Evolutionary conservation across 1,284 basidiomycete species (phyloP), one percentile per base, ranked within the genome.

Genomic region (Puccinia novopanici): DNA sequence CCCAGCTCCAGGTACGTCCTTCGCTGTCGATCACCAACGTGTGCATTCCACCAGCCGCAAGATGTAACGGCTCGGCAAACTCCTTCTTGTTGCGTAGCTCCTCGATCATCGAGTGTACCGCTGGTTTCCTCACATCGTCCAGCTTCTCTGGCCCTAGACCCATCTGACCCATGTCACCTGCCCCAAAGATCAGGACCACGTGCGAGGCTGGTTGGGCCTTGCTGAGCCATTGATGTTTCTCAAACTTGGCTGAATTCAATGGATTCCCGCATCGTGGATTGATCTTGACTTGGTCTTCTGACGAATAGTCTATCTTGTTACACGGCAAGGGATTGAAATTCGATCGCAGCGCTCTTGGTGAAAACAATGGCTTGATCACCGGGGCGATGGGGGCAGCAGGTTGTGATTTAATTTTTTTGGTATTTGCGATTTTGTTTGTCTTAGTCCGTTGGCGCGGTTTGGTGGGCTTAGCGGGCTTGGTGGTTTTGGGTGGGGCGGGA

Each of bases 11-110:
- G 61, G 94, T 93, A 68, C 90, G 90, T 82, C 94, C 94, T 81
- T 89, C 90, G 84, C 93, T 92, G 85, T 95, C 94, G 55, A 94
- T 88, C 83, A 93, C 90, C 72, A 95, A 87, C 22, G 91, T 91
- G 86, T 96, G 94, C 86, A 96, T 89, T 12, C 94, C 94, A 77
- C 93, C 94, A 42, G 90, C 91, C 74, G 89, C 90, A 52, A 79
- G 37, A 45, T 59, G 65, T 40, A 59, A 4, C 19, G 68, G 67
- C 34, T 34, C 34, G 2, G 42, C 37, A 37, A 79, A 70, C 9
- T 79, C 40, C 10, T 55, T 42, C n/a, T 59, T 19, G 0, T 40
- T 10, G 27, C 57, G 70, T 13, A 72, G 30, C 24, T 79, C 67
- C 48, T 79, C 76, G 15, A 79, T 59, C 52, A 63, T 13, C 15